Percentiles rank a stretch among this genome's conserved stretches.
These are phyloP conservation scores for Hypoxylon sp. DNA, from an alignment of 2,329 filamentous ascomycete species.

Conservation along the genomic window DNA sequence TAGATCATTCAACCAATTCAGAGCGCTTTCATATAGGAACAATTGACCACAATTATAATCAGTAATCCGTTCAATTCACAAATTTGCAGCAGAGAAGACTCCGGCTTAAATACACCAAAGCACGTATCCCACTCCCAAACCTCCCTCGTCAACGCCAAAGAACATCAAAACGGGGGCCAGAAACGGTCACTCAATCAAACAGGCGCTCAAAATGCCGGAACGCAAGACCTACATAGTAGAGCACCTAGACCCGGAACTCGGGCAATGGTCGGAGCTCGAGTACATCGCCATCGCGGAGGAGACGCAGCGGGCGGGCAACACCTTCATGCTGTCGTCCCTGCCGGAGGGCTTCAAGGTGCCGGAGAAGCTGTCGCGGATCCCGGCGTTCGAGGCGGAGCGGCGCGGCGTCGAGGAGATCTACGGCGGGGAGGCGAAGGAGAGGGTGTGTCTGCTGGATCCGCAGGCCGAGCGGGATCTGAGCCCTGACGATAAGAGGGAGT, in stretches of 20 bases:
- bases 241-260: slow-evolving; percentile 94
- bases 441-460: slow-evolving; percentile 91
- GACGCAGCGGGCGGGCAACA: slow-evolving; percentile 73
- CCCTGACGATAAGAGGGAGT: slow-evolving; percentile 83
- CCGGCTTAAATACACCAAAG: not conserved
- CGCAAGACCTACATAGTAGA: slow-evolving; percentile 90
- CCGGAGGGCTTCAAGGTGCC: slow-evolving; percentile 76
- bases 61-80: not conserved
- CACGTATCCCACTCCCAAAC: not conserved
- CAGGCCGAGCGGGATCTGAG: slow-evolving; percentile 82
- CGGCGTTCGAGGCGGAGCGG: slow-evolving; percentile 77
- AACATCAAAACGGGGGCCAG: not conserved
- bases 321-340: slow-evolving; percentile 86
- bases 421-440: slow-evolving; percentile 57
- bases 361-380: slow-evolving; percentile 64
- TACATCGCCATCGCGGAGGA: slow-evolving; percentile 90
- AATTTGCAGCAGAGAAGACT: not conserved
- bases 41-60: not conserved
- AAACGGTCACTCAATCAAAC: not conserved
- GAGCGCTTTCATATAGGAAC: not conserved
- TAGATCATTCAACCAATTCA: not conserved
- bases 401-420: slow-evolving; percentile 88
- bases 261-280: slow-evolving; percentile 93
- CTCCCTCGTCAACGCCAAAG: not conserved
- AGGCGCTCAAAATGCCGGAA: slow-evolving; percentile 40